Percentiles rank a stretch among this genome's conserved stretches.
phyloP scores from a whole-genome alignment of 495 filamentous ascomycete genomes.

The Penicillium angulare region DNA sequence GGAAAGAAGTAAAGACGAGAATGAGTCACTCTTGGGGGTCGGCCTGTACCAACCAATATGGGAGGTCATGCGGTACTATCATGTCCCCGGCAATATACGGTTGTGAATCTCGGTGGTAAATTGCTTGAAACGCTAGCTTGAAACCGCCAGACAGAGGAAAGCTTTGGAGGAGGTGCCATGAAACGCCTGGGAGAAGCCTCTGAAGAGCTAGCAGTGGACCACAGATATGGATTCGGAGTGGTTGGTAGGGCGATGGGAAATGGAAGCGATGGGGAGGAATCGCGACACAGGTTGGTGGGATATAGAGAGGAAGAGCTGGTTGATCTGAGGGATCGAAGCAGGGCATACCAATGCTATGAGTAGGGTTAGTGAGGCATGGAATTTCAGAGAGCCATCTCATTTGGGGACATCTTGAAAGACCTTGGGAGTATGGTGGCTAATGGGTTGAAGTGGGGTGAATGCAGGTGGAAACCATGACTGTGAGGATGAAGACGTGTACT shows the following conservation, averaged over 20 bases:
- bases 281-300: constrained; percentile 15
- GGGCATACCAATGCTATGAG: not conserved
- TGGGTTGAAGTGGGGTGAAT: not conserved
- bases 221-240: constrained; percentile 31
- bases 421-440: not conserved
- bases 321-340: not conserved
- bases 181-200: constrained; percentile 21
- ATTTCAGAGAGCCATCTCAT: not conserved
- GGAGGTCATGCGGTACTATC: constrained; percentile 31
- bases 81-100: constrained; percentile 22
- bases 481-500: too few species aligned
- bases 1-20: not conserved
- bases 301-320: constrained; percentile 19
- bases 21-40: constrained; percentile 7
- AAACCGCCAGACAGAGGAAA: constrained; percentile 29
- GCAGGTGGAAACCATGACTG: not conserved
- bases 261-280: constrained; percentile 18
- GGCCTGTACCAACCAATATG: constrained; percentile 24
- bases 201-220: constrained; percentile 26
- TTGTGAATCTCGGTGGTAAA: constrained; percentile 24
- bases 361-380: not conserved
- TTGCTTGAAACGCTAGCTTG: constrained; percentile 23
- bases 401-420: too few species aligned
- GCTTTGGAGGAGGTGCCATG: not conserved
- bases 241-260: constrained; percentile 17